A percentile compares a stretch with the other conserved stretches of the same genome.
Evolutionary conservation across 1,284 basidiomycete species (phyloP).

Genomic region (Irpex sp.): DNA sequence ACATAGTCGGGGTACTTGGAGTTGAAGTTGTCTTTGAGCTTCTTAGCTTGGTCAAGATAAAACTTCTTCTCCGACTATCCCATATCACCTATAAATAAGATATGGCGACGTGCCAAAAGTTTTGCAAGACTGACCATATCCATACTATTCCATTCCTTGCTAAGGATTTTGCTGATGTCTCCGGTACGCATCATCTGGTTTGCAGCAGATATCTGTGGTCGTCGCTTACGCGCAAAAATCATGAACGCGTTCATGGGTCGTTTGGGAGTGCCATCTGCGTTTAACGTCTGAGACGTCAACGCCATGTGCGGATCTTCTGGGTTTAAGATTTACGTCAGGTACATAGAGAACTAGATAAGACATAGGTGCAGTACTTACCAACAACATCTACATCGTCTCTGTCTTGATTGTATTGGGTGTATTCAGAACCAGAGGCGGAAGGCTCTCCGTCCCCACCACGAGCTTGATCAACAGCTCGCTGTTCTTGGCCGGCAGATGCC

Average conservation of each 20-base stretch:
- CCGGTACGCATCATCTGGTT: conserved; percentile 84
- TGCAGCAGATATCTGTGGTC: conserved; percentile 76
- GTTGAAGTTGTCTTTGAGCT: conserved; percentile 80
- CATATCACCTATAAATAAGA: conserved; percentile 9
- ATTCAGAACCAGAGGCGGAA: conserved; percentile 22
- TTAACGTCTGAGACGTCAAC: conserved; percentile 72
- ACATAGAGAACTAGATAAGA: too few species aligned
- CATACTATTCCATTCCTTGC: conserved; percentile 79
- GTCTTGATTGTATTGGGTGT: conserved; percentile 13
- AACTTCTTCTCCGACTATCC: conserved; percentile 74
- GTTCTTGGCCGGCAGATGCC: conserved; percentile 19
- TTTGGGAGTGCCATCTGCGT: conserved; percentile 80
- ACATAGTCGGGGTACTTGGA: conserved; percentile 84
- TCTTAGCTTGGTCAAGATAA: conserved; percentile 80
- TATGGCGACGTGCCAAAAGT: neutral
- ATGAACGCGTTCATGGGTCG: conserved; percentile 89
- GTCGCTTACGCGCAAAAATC: conserved; percentile 79
- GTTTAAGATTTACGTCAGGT: neutral
- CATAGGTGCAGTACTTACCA: conserved; percentile 14
- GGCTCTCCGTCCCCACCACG: conserved; percentile 24
- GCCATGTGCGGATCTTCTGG: conserved; percentile 48
- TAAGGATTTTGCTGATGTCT: conserved; percentile 80
- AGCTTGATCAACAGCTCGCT: conserved; percentile 16
- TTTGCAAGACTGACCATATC: conserved; percentile 38
- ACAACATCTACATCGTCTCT: conserved; percentile 18